phyloP scores from a whole-genome alignment of 768 basidiomycete species.

The Serpula lacrymans region DNA sequence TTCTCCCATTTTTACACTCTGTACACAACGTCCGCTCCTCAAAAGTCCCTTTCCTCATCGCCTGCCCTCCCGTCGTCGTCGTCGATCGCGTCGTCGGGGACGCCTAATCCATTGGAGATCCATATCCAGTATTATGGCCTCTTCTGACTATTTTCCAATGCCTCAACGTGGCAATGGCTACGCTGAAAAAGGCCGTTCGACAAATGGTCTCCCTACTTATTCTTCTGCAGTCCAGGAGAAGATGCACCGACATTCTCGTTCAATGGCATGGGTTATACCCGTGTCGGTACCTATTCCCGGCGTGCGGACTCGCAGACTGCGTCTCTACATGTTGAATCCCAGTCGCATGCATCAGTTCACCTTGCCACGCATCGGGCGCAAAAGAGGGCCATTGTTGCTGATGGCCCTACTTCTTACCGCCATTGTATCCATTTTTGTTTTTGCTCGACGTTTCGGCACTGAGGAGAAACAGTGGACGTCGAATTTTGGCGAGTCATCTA shows the following conservation, averaged over 20 bases:
- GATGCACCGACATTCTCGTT: conserved; percentile 43
- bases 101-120: conserved; percentile 13
- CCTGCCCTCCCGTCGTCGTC: conserved; percentile 16
- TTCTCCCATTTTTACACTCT: neutral
- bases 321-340: conserved; percentile 59
- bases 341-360: conserved; percentile 55
- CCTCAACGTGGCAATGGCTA: conserved; percentile 45
- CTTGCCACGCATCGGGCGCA: conserved; percentile 54
- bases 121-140: too few relatives aligned
- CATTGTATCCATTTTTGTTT: conserved; percentile 55
- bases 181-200: conserved; percentile 38
- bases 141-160: conserved; percentile 45
- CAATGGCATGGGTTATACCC: conserved; percentile 55
- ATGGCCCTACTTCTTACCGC: conserved; percentile 43
- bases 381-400: conserved; percentile 53
- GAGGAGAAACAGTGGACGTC: conserved; percentile 63
- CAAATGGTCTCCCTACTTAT: conserved; percentile 44
- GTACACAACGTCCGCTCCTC: conserved; percentile 3
- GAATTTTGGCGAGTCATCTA: conserved; percentile 58
- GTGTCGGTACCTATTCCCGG: conserved; percentile 61
- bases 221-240: conserved; percentile 68
- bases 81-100: conserved; percentile 15
- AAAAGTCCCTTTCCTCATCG: too few relatives aligned
- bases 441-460: conserved; percentile 58
- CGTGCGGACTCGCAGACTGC: conserved; percentile 50